Evolutionary conservation across 805 yeast genomes (phyloP).

Genomic region (Starmerella apis): DNA sequence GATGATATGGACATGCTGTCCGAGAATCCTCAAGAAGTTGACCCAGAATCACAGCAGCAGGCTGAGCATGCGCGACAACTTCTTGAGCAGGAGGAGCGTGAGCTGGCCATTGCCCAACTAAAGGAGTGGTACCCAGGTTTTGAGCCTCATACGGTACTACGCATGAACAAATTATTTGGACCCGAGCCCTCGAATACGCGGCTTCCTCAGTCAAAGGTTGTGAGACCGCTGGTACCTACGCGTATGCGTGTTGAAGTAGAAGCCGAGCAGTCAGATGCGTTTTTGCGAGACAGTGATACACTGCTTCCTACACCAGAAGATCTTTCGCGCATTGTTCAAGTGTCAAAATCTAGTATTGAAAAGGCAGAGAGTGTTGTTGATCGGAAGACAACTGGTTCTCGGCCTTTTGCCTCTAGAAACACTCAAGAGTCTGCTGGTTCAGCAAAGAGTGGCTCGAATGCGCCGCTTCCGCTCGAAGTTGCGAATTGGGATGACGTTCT

Average conservation of each 20-base stretch:
- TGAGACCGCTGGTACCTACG: slow-evolving; percentile 40
- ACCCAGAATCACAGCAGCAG: slow-evolving; percentile 5
- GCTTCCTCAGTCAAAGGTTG: slow-evolving; percentile 39
- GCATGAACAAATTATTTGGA: slow-evolving; percentile 55
- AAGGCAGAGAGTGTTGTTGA: not conserved
- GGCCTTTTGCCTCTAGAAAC: not conserved
- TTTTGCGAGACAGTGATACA: slow-evolving; percentile 24
- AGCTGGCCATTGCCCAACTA: slow-evolving; percentile 25
- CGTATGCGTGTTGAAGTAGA: slow-evolving; percentile 52
- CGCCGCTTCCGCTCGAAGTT: slow-evolving; percentile 22
- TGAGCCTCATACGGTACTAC: slow-evolving; percentile 43
- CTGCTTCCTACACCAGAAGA: not conserved
- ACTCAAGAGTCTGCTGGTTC: not conserved
- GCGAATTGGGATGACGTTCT: slow-evolving; percentile 31
- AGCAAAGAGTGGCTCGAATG: slow-evolving; percentile 2
- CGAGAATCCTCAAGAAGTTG: not conserved
- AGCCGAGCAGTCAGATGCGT: slow-evolving; percentile 47
- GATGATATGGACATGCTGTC: slow-evolving; percentile 13
- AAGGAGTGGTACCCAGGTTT: slow-evolving; percentile 51
- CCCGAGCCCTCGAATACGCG: slow-evolving; percentile 49
- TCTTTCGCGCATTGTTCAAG: not conserved
- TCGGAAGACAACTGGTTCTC: not conserved
- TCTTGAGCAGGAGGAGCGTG: slow-evolving; percentile 18
- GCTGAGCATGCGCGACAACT: slow-evolving; percentile 17
- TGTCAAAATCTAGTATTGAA: not conserved